Evolutionary conservation across 1,284 basidiomycete species (phyloP), one percentile per base, ranked within the genome.

Genomic region (Cutaneotrichosporon cyanovorans): DNA sequence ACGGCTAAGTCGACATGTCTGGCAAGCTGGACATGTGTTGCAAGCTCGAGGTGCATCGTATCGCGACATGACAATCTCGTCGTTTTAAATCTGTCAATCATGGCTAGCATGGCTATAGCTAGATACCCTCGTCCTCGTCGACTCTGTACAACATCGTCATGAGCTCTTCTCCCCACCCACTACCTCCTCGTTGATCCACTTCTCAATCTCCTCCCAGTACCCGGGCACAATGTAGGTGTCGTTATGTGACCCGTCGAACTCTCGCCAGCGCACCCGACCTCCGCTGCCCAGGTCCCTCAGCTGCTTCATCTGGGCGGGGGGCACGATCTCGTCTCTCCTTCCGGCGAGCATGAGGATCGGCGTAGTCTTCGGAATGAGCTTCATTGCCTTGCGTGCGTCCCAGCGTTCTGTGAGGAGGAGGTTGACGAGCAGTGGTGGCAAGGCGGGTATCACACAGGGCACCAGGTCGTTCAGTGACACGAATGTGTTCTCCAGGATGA

Each of bases 401-500:
- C 93, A 97, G 63, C 83, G 84, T 65, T 97, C 69, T 3, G 59
- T 63, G 10, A 70, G 53, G 7, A 71, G 58, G 14, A 61, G 53
- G 14, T 61, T 61, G 30, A 71, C 56, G 31, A 70, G 50, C 42
- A 67, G 78, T 0, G 82, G 83, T 0, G 80, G 77, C 22, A 95
- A 78, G 18, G 82, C 70, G 1, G 93, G 92, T 22, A 96, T 74
- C 15, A 88, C 80, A 53, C 80, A 75, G 0, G 92, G 91, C 18
- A 93, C 80, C 20, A 93, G 79, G 35, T 75, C 76, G 4, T 83
- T 83, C 33, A 93, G 78, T 14, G 85, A 87, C 31, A 83, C 78
- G 67, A 93, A 92, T 0, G 90, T 92, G 70, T 97, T 97, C 73
- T 97, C 92, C 45, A 97, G 76, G 43, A 96, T 81, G n/a, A 69